Evolutionary conservation across 2,329 filamentous ascomycete genomes (phyloP), one percentile per base, ranked within the genome.

Genomic region (Fusarium siculi): DNA sequence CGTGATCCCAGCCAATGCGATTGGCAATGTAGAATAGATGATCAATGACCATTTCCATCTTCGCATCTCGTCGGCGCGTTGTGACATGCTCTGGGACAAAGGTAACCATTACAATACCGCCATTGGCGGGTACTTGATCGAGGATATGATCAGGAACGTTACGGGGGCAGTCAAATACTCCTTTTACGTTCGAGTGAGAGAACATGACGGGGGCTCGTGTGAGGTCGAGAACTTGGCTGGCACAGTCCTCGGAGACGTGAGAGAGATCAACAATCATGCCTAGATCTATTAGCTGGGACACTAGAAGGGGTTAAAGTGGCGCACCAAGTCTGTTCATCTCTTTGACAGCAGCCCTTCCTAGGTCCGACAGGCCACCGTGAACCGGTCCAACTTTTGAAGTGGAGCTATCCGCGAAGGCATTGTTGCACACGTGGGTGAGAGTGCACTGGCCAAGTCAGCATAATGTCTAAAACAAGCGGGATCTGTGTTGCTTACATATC

Each of bases 311-410:
- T 4, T 4, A 3, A 15, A n/a, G 9, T 7, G 1, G 2, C 9
- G 4, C 43, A 66, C 63, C 63, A 0, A 67, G 44, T 5, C 64
- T 44, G 9, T 67, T 66, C 64, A 67, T 67, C 19, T 67, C 64
- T 6, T 18, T 28, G 2, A 67, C 52, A 15, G 62, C 62, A 11
- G 62, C 52, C 19, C 14, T 52, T 40, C 64, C 64, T 2, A 67
- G 21, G 3, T 52, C 44, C 0, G 64, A 66, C 1, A 67, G 4
- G 1, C 62, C 64, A 0, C 44, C 62, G 1, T 67, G 62, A 1
- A 67, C 62, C 0, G 64, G 39, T 0, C 64, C 64, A 0, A 52
- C 10, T 16, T 66, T 66, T 2, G 64, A 66, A 0, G 64, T 66
- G 1, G 64, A 66, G 21, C 64, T 66, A 21, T 66, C 64, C 0